Evolutionary conservation across 768 basidiomycete species (phyloP), one percentile per base, ranked within the genome.

Genomic region (Suillus brevipes): DNA sequence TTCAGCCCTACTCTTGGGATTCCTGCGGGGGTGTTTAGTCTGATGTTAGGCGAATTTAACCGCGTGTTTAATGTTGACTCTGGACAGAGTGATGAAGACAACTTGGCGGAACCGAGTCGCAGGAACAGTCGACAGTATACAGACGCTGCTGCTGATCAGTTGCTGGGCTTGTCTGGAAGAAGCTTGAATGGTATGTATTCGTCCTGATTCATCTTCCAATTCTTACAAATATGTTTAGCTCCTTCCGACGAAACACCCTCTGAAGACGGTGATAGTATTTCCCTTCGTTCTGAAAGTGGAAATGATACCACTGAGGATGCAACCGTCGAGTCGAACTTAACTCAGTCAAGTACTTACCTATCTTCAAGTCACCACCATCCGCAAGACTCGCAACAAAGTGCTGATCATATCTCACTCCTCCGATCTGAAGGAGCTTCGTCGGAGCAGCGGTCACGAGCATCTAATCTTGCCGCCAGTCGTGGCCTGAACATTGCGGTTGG

Each of bases 1-100:
- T 98, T 99, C 79, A 96, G 95, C 68, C 97, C 97, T 2, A 99
- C 97, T 0, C 82, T 99, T 14, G 95, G 95, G 52, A 97, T 99
- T 70, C 97, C 97, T n/a, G 97, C 97, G 4, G 94, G 94, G 8
- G 92, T 98, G 50, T 96, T 99, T 78, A 95, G 93, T 72, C 79
- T 97, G 67, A 94, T 99, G 89, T 85, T 99, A 37, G 89, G 88
- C 64, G 94, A 97, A 74, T 98, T 96, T 79, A 94, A 93, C 69
- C 86, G 89, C 18, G 95, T 97, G 25, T 97, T 97, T 82, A 95
- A 94, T 70, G 93, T 94, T 60, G 88, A 85, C 68, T 73, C 71
- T 64, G 73, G 64, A 49, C 74, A 79, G 38, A 64, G 64, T 18
- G 66, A 37, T 6, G 65, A 69, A 18, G 77, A 77, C 37, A 65